Conservation (phyloP, 2,329 filamentous ascomycete species). For the Biscogniauxia marginata region DNA sequence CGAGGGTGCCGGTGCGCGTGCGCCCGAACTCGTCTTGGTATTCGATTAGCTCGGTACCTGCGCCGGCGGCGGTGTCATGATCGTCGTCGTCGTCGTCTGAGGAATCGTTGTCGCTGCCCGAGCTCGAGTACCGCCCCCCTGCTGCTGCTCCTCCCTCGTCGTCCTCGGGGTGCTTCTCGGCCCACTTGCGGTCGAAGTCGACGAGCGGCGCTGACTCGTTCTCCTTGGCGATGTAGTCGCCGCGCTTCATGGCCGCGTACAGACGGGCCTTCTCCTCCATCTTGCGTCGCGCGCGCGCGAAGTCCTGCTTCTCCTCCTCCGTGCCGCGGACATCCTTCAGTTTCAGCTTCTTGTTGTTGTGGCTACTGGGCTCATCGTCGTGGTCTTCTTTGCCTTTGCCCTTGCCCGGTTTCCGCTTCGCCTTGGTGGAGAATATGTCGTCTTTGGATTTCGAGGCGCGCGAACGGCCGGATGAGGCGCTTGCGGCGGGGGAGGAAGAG, state of each 20-base stretch:
- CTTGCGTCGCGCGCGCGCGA: constrained; percentile 70
- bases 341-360: constrained; percentile 51
- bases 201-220: constrained; percentile 69
- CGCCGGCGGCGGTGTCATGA: constrained; percentile 29
- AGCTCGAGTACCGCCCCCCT: constrained; percentile 30
- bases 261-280: constrained; percentile 89
- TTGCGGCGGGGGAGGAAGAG: constrained; percentile 39
- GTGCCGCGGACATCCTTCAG: constrained; percentile 54
- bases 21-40: constrained; percentile 92
- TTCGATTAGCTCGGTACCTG: constrained; percentile 68
- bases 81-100: constrained; percentile 45
- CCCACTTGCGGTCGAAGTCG: constrained; percentile 97
- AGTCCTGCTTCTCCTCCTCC: constrained; percentile 64
- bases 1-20: constrained; percentile 68
- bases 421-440: constrained; percentile 62
- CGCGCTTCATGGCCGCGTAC: constrained; percentile 87
- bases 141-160: constrained; percentile 32
- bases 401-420: constrained; percentile 46
- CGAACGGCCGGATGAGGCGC: constrained; percentile 47
- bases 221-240: constrained; percentile 72
- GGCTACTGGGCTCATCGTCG: constrained; percentile 35
- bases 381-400: constrained; percentile 29
- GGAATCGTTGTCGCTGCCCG: constrained; percentile 66
- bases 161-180: constrained; percentile 62
- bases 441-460: constrained; percentile 59